Conservation (phyloP, 257 asterid genomes). For the Nicotiana otophora region DNA sequence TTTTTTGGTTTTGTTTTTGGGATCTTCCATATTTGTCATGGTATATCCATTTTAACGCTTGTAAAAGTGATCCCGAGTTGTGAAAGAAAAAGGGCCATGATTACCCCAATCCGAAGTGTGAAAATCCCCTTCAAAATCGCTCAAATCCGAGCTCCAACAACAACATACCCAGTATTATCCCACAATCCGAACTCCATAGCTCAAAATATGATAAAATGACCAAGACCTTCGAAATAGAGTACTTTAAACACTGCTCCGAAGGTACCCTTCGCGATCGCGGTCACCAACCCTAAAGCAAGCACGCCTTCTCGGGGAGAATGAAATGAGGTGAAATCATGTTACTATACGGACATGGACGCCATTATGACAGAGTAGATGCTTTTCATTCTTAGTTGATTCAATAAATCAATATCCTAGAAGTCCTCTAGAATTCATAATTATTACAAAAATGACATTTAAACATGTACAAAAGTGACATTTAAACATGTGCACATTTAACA, state of each 20-base stretch:
- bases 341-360: neutral
- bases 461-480: neutral
- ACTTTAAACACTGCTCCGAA: too few relatives aligned
- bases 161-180: too few relatives aligned
- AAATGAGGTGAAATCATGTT: neutral
- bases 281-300: too few relatives aligned
- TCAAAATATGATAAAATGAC: too few relatives aligned
- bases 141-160: too few relatives aligned
- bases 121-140: too few relatives aligned
- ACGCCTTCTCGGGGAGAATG: neutral
- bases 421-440: neutral
- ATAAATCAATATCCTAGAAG: neutral
- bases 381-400: neutral
- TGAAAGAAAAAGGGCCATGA: neutral
- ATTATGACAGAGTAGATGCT: neutral
- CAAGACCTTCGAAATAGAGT: too few relatives aligned
- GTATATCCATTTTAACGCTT: neutral
- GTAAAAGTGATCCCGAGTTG: neutral
- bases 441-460: neutral
- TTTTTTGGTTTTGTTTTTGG: neutral
- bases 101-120: neutral
- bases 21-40: neutral
- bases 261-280: too few relatives aligned
- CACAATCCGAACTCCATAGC: too few relatives aligned
- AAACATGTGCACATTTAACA: neutral